These are phyloP conservation scores for Fusarium tjaetaba DNA, from an alignment of 2,329 filamentous ascomycete species.

Conservation along the genomic window DNA sequence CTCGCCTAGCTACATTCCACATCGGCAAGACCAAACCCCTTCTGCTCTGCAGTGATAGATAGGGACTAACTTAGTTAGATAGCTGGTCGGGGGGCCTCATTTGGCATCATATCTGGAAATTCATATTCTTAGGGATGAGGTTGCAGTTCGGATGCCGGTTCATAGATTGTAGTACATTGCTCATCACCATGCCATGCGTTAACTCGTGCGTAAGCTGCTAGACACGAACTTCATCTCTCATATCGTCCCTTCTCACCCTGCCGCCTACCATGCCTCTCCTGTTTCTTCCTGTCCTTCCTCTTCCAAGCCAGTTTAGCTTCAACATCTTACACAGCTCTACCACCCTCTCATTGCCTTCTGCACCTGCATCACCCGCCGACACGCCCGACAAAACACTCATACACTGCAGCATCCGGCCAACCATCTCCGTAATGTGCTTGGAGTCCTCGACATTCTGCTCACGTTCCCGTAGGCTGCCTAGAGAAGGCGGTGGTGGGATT, in stretches of 20 bases:
- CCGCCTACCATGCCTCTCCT: constrained; percentile 87
- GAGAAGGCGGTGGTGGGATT: constrained; percentile 39
- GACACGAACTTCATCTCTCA: constrained; percentile 54
- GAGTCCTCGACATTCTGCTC: constrained; percentile 73
- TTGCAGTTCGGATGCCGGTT: neutral
- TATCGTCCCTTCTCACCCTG: constrained; percentile 59
- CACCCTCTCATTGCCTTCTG: constrained; percentile 80
- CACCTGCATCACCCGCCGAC: constrained; percentile 61
- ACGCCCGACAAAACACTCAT: constrained; percentile 84
- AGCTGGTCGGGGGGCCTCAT: neutral
- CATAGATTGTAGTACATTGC: neutral
- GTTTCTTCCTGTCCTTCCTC: constrained; percentile 89
- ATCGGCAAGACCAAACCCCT: neutral
- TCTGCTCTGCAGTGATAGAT: too few species aligned
- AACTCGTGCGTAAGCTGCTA: neutral
- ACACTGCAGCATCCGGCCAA: constrained; percentile 95
- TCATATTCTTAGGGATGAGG: neutral
- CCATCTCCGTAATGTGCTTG: constrained; percentile 89
- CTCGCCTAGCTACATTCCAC: neutral
- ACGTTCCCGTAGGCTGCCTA: constrained; percentile 61
- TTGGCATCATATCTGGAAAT: neutral
- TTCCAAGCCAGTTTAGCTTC: constrained; percentile 96
- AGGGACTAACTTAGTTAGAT: neutral
- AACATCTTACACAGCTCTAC: constrained; percentile 85
- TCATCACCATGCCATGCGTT: neutral